Percentiles rank a stretch among this genome's conserved stretches.
These are phyloP conservation scores for Psilocybe azurescens DNA, from an alignment of 768 basidiomycete genomes.

Conservation along the genomic window DNA sequence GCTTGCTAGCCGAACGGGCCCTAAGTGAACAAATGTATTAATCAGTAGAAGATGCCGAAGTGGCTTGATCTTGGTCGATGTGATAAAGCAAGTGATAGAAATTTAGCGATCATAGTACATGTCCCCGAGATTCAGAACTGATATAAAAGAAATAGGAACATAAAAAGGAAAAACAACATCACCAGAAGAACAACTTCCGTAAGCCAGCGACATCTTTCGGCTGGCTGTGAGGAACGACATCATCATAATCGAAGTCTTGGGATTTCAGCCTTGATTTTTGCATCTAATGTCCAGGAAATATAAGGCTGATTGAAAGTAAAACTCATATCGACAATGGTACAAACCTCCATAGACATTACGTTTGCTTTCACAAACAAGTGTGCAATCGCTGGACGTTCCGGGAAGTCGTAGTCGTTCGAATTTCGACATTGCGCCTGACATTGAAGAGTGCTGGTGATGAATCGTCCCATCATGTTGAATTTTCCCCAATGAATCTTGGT, in stretches of 20 bases:
- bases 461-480: slow-evolving; percentile 90
- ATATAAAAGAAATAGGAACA: slow-evolving; percentile 8
- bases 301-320: background rate
- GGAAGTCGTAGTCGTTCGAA: slow-evolving; percentile 63
- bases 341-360: slow-evolving; percentile 76
- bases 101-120: slow-evolving; percentile 4
- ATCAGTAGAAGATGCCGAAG: background rate
- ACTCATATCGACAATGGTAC: slow-evolving; percentile 17
- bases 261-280: slow-evolving; percentile 68
- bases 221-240: slow-evolving; percentile 34
- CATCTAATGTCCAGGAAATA: slow-evolving; percentile 47
- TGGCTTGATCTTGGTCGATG: background rate
- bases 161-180: slow-evolving; percentile 12
- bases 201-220: slow-evolving; percentile 50
- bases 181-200: slow-evolving; percentile 57
- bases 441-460: slow-evolving; percentile 76
- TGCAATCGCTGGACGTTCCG: slow-evolving; percentile 57
- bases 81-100: background rate
- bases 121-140: slow-evolving; percentile 19
- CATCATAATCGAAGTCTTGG: slow-evolving; percentile 51
- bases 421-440: slow-evolving; percentile 79
- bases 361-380: slow-evolving; percentile 59
- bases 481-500: slow-evolving; percentile 94
- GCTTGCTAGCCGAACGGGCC: too few relatives aligned
- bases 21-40: background rate